Evolutionary conservation across 495 filamentous ascomycete genomes (phyloP).

Genomic region (Talaromyces borbonicus): DNA sequence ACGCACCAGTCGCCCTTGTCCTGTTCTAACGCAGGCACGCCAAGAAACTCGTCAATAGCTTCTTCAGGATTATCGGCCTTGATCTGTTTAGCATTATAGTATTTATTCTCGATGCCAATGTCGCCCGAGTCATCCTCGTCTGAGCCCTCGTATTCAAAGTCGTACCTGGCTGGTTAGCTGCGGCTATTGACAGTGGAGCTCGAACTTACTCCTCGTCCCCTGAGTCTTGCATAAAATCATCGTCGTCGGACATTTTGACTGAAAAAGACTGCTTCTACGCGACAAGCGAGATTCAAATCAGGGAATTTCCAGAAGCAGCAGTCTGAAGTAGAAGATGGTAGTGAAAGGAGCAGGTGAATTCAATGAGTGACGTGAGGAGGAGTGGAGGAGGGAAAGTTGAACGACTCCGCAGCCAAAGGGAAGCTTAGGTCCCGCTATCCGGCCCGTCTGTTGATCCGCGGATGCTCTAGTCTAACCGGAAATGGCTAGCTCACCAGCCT

Average conservation of each 20-base stretch:
- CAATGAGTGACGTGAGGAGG: too few species aligned
- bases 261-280: too few species aligned
- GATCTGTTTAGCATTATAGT: constrained; percentile 98
- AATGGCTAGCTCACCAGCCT: too few species aligned
- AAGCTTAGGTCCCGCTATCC: too few species aligned
- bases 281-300: too few species aligned
- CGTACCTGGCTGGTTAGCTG: constrained; percentile 50
- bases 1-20: constrained; percentile 87
- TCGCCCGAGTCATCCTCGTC: constrained; percentile 82
- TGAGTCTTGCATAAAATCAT: constrained; percentile 99
- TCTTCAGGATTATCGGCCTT: constrained; percentile 79
- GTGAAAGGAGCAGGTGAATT: too few species aligned
- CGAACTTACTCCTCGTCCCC: constrained; percentile 45
- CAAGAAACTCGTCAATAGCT: constrained; percentile 85
- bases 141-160: constrained; percentile 92
- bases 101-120: constrained; percentile 97
- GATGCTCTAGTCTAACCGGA: too few species aligned
- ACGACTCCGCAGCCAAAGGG: too few species aligned
- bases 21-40: constrained; percentile 68
- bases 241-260: constrained; percentile 87
- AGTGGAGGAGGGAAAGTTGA: too few species aligned
- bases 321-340: too few species aligned
- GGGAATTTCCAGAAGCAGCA: too few species aligned
- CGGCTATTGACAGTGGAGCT: not conserved
- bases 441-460: too few species aligned